Evolutionary conservation across 1,284 basidiomycete genomes (phyloP).

Genomic region (Pyrrhoderma lamaoense): DNA sequence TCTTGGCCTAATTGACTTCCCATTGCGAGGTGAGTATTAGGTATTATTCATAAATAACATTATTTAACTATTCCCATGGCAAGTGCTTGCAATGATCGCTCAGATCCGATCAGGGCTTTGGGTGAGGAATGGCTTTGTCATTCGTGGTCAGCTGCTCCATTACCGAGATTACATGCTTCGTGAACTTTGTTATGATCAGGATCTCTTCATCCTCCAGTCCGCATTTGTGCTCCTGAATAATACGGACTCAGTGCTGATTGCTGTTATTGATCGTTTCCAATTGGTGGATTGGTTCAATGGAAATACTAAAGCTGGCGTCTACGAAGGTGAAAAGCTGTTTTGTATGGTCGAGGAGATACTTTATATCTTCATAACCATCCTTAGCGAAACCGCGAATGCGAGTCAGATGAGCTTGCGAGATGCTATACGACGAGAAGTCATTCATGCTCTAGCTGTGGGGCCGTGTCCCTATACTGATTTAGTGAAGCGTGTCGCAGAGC

Average conservation of each 20-base stretch:
- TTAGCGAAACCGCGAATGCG: conserved; percentile 80
- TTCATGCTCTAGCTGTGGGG: conserved; percentile 87
- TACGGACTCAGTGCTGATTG: conserved; percentile 75
- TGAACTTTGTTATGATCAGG: conserved; percentile 95
- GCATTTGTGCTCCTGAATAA: conserved; percentile 69
- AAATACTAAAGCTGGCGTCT: conserved; percentile 46
- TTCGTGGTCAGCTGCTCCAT: conserved; percentile 92
- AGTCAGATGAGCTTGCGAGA: conserved; percentile 59
- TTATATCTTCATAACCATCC: conserved; percentile 80
- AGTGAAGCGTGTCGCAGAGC: conserved; percentile 85
- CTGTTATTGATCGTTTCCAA: conserved; percentile 87
- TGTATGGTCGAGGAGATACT: conserved; percentile 92
- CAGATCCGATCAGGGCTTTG: conserved; percentile 94
- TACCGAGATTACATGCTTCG: conserved; percentile 95
- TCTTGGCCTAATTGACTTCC: conserved; percentile 76
- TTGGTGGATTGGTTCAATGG: conserved; percentile 77
- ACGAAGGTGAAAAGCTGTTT: conserved; percentile 66
- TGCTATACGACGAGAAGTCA: conserved; percentile 77
- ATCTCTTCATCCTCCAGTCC: conserved; percentile 87
- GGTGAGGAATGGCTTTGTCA: conserved; percentile 96
- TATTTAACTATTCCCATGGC: background rate
- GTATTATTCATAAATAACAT: conserved; percentile 3
- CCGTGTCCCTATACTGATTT: conserved; percentile 90
- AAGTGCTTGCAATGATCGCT: conserved; percentile 83
- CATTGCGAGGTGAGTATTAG: conserved; percentile 63